Evolutionary conservation across 2,329 filamentous ascomycete genomes (phyloP).

Genomic region (Sarocladium brachiariae): DNA sequence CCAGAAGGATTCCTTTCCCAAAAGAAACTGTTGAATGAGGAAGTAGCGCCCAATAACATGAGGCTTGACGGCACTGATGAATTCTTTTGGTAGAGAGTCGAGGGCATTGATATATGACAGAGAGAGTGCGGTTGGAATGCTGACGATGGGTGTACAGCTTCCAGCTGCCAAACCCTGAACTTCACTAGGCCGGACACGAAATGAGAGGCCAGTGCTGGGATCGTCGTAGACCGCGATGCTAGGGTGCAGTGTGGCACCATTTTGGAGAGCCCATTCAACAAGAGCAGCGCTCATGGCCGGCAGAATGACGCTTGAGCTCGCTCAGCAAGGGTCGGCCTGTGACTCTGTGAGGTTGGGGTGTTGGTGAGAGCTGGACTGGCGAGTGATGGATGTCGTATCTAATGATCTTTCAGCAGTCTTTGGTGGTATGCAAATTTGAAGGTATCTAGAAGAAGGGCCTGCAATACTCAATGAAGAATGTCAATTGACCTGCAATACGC

Average conservation of each 20-base stretch:
- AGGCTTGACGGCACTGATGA: conserved; percentile 43
- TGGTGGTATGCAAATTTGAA: too few relatives aligned
- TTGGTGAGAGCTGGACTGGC: too few relatives aligned
- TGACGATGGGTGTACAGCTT: conserved; percentile 32
- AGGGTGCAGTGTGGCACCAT: conserved; percentile 43
- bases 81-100: conserved; percentile 36
- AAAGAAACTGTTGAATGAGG: conserved; percentile 60
- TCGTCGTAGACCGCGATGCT: conserved; percentile 47
- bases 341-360: too few relatives aligned
- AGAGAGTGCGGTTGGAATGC: conserved; percentile 43
- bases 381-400: too few relatives aligned
- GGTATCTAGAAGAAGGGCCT: too few relatives aligned
- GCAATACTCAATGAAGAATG: too few relatives aligned
- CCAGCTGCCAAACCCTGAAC: not conserved
- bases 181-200: conserved; percentile 37
- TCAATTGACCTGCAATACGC: too few relatives aligned
- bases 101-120: conserved; percentile 54
- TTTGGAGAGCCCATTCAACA: conserved; percentile 38
- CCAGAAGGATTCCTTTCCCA: conserved; percentile 56
- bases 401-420: too few relatives aligned
- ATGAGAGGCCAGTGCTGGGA: conserved; percentile 43
- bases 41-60: conserved; percentile 62
- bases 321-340: too few relatives aligned
- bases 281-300: conserved; percentile 26
- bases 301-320: not conserved